phyloP scores from a whole-genome alignment of 495 filamentous ascomycete genomes.

The Parmelia sp. region DNA sequence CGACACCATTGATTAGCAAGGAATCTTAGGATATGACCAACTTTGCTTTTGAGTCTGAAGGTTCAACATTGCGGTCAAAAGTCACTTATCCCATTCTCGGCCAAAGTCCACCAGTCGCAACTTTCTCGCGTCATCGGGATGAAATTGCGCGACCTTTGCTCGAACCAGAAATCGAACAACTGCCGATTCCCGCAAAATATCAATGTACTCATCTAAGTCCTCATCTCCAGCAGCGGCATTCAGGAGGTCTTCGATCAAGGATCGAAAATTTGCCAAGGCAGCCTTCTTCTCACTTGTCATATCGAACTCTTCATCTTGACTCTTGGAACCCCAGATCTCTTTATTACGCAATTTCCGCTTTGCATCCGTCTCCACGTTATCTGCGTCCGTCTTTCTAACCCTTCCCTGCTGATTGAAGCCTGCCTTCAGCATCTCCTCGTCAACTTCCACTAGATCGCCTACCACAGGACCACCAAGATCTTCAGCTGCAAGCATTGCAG shows the following conservation, averaged over 20 bases:
- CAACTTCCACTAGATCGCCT: conserved; percentile 62
- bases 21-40: background rate
- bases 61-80: background rate
- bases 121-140: conserved; percentile 71
- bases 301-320: conserved; percentile 28
- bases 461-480: conserved; percentile 80
- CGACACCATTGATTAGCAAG: conserved; percentile 58
- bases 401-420: conserved; percentile 70
- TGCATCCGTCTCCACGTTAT: conserved; percentile 38
- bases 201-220: conserved; percentile 54
- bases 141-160: conserved; percentile 78
- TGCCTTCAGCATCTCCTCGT: conserved; percentile 52
- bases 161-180: conserved; percentile 75
- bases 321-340: conserved; percentile 56
- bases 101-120: conserved; percentile 81
- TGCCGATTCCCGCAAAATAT: conserved; percentile 68
- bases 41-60: background rate
- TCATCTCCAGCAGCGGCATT: conserved; percentile 50
- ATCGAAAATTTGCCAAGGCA: conserved; percentile 59
- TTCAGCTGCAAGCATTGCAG: conserved; percentile 77
- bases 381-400: conserved; percentile 52
- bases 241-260: conserved; percentile 56
- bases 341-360: conserved; percentile 63
- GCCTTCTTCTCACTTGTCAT: conserved; percentile 53
- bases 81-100: conserved; percentile 61